A percentile compares a stretch with the other conserved stretches of the same genome.
phyloP scores from a whole-genome alignment of 2,329 filamentous ascomycete species.

The Beauveria varroae region DNA sequence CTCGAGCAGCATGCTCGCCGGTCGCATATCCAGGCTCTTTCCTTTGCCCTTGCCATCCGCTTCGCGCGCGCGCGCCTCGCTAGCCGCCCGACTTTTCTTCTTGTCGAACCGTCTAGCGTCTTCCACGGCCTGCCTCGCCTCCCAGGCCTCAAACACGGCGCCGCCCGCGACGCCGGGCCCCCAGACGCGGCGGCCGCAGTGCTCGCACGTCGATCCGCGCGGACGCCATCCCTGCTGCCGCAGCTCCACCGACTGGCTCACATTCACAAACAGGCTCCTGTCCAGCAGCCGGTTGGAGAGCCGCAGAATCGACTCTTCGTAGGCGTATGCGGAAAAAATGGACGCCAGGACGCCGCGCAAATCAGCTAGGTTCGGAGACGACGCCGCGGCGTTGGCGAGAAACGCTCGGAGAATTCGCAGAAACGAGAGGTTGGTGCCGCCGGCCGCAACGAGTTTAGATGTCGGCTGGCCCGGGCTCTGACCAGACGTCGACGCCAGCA shows the following conservation, averaged over 20 bases:
- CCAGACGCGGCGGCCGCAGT: slow-evolving; percentile 77
- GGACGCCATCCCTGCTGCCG: slow-evolving; percentile 86
- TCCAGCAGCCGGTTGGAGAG: slow-evolving; percentile 84
- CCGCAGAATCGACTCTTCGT: slow-evolving; percentile 81
- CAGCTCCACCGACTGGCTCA: slow-evolving; percentile 64
- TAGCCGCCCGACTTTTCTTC: slow-evolving; percentile 26
- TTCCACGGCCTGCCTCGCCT: slow-evolving; percentile 49
- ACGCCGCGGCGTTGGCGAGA: slow-evolving; percentile 69
- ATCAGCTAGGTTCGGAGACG: slow-evolving; percentile 80
- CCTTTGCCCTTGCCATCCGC: slow-evolving; percentile 33
- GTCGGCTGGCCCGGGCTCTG: slow-evolving; percentile 26
- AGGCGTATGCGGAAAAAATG: slow-evolving; percentile 91
- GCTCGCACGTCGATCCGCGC: slow-evolving; percentile 77
- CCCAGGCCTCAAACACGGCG: slow-evolving; percentile 76
- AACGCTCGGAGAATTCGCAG: slow-evolving; percentile 85
- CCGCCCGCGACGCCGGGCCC: slow-evolving; percentile 70
- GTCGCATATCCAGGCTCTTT: slow-evolving; percentile 31
- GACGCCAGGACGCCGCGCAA: slow-evolving; percentile 77
- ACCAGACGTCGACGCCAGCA: slow-evolving; percentile 67
- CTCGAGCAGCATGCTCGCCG: slow-evolving; percentile 33
- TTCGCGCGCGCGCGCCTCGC: slow-evolving; percentile 11
- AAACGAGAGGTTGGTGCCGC: slow-evolving; percentile 64
- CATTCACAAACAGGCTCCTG: slow-evolving; percentile 78
- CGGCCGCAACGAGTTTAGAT: slow-evolving; percentile 28
- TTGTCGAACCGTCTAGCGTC: slow-evolving; percentile 36